These are phyloP conservation scores for Macroventuria anomochaeta DNA, from an alignment of 2,329 filamentous ascomycete genomes.

Conservation along the genomic window DNA sequence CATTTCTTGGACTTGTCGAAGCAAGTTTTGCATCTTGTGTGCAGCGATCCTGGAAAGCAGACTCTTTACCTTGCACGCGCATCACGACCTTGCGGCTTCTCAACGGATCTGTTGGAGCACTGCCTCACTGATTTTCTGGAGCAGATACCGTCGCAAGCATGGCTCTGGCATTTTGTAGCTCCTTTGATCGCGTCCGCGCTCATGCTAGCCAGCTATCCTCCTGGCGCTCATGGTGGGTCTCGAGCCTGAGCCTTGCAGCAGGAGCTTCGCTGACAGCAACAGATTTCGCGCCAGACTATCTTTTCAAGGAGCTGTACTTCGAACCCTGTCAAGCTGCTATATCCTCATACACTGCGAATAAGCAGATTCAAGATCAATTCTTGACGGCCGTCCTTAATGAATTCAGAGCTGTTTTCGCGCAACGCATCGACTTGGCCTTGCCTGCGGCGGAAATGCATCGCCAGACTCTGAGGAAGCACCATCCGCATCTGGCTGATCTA, in stretches of 20 bases:
- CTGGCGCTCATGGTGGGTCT: constrained; percentile 30
- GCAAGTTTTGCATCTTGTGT: constrained; percentile 13
- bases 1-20: constrained; percentile 19
- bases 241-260: no score
- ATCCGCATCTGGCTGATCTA: constrained; percentile 13
- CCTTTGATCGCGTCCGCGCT: constrained; percentile 35
- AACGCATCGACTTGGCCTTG: neutral
- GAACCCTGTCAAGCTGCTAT: neutral
- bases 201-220: constrained; percentile 32
- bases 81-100: constrained; percentile 26
- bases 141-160: constrained; percentile 29
- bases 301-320: neutral
- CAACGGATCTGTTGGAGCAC: constrained; percentile 15
- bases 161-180: constrained; percentile 27
- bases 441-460: neutral
- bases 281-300: neutral
- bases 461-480: neutral
- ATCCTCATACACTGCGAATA: neutral
- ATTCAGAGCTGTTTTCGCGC: neutral
- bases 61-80: constrained; percentile 22
- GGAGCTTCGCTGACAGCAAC: no score
- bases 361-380: neutral
- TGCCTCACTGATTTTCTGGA: constrained; percentile 25
- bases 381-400: neutral
- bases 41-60: neutral